Conservation (phyloP, 768 basidiomycete species). For the Xerocomus brunneocitrinus region DNA sequence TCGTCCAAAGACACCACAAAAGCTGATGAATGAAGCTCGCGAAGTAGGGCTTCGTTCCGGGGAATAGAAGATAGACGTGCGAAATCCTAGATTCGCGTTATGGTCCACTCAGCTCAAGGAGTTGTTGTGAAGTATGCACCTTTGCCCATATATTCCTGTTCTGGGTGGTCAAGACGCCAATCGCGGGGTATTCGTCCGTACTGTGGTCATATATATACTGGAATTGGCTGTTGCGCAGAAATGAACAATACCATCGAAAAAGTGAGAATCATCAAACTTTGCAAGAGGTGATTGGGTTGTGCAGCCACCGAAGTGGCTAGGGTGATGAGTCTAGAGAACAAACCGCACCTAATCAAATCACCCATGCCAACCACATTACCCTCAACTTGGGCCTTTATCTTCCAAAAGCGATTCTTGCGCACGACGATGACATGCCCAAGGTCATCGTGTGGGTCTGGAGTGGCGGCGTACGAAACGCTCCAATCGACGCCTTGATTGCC, state of each 20-base stretch:
- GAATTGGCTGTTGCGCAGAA: constrained; percentile 51
- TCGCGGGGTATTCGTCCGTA: constrained; percentile 56
- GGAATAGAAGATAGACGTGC: constrained; percentile 52
- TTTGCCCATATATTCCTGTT: constrained; percentile 89
- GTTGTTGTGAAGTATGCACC: constrained; percentile 35
- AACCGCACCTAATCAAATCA: constrained; percentile 59
- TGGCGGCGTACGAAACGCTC: constrained; percentile 64
- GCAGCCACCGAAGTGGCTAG: not conserved
- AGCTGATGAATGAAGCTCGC: constrained; percentile 79
- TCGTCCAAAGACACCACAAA: constrained; percentile 81
- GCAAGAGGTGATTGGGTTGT: not conserved
- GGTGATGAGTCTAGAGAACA: not conserved
- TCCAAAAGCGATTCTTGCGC: constrained; percentile 84
- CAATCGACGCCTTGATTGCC: constrained; percentile 72
- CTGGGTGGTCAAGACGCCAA: constrained; percentile 74
- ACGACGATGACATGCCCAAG: constrained; percentile 81
- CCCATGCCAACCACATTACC: constrained; percentile 57
- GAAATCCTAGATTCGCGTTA: constrained; percentile 49
- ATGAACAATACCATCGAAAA: constrained; percentile 1
- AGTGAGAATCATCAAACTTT: not conserved
- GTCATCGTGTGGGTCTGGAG: constrained; percentile 27
- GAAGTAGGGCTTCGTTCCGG: constrained; percentile 59
- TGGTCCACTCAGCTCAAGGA: not conserved
- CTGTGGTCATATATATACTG: constrained; percentile 68
- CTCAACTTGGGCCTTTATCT: constrained; percentile 55